These are phyloP conservation scores for Wallemia ichthyophaga DNA, from an alignment of 1,284 basidiomycete genomes.

Conservation along the genomic window DNA sequence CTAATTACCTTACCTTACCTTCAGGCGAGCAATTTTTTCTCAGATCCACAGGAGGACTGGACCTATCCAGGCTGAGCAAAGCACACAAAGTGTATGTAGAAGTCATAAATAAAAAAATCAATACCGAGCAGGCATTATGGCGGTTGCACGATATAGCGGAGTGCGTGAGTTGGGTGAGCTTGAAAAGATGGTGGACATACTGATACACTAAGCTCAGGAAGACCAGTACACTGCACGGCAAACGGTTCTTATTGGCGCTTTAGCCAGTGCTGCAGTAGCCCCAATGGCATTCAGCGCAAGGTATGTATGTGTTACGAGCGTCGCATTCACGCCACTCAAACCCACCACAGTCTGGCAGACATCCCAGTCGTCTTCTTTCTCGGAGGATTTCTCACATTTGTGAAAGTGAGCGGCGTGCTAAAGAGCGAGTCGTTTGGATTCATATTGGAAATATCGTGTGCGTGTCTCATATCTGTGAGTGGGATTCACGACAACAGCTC, in stretches of 20 bases:
- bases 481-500: background rate
- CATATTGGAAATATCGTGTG: conserved; percentile 45
- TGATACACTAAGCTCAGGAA: background rate
- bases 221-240: conserved; percentile 30
- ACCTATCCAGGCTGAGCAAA: conserved; percentile 36
- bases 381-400: conserved; percentile 36
- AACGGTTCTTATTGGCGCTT: conserved; percentile 37
- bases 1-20: too few species aligned
- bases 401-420: conserved; percentile 41
- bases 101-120: conserved; percentile 42
- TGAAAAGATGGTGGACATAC: too few species aligned
- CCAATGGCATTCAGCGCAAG: conserved; percentile 44
- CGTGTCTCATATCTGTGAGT: conserved; percentile 1
- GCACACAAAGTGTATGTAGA: conserved; percentile 43
- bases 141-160: conserved; percentile 29
- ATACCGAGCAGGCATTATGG: conserved; percentile 30
- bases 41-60: conserved; percentile 36
- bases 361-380: conserved; percentile 46
- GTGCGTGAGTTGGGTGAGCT: conserved; percentile 11
- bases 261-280: conserved; percentile 43
- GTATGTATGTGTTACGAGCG: background rate
- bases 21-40: conserved; percentile 35
- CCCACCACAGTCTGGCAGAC: conserved; percentile 29
- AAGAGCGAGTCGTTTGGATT: conserved; percentile 59
- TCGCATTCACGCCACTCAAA: too few species aligned